Evolutionary conservation across 768 basidiomycete genomes (phyloP), one percentile per base, ranked within the genome.

Genomic region (Strobilomyces dryophilus): DNA sequence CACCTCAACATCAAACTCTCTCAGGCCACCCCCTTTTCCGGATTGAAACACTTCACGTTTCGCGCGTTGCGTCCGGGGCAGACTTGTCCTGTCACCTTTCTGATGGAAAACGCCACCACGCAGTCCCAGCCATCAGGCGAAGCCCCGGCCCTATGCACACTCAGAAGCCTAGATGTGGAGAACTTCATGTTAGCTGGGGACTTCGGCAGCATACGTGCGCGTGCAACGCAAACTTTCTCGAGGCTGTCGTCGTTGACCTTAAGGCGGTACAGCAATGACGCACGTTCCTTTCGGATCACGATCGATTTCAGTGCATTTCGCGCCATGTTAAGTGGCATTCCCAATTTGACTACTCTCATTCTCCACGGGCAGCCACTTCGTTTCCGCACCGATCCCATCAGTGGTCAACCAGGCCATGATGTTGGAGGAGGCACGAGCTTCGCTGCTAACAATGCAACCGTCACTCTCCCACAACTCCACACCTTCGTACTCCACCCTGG

Each of bases 61-160:
- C 66, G 62, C 26, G 68, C 68, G n/a, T 39, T 62, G 12, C 64
- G 64, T 10, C 66, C 68, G 15, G 64, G 66, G 29, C 66, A 68
- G 27, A 70, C 59, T 1, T 68, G 64, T 43, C 51, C 66, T 15
- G 42, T 60, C 34, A 54, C 64, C 21, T 68, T 68, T 58, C 52
- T 66, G 36, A 62, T 47, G 55, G 60, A 59, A n/a, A 32, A 37
- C 1, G 42, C 56, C 42, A 47, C 49, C 17, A 26, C 52, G 2
- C 61, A 52, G n/a, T 18, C 51, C 8, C 51, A 44, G 12, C 12
- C 45, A 26, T 5, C 35, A 1, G 15, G 45, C 27, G 56, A 54
- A 43, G n/a, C 42, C 0, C 14, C 34, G 8, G 34, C 59, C 20
- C 42, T 53, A 5, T 60, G 58, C 43, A 43, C 49, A 37, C 62